Evolutionary conservation across 805 yeast species (phyloP).

Genomic region (Saturnispora diversa): DNA sequence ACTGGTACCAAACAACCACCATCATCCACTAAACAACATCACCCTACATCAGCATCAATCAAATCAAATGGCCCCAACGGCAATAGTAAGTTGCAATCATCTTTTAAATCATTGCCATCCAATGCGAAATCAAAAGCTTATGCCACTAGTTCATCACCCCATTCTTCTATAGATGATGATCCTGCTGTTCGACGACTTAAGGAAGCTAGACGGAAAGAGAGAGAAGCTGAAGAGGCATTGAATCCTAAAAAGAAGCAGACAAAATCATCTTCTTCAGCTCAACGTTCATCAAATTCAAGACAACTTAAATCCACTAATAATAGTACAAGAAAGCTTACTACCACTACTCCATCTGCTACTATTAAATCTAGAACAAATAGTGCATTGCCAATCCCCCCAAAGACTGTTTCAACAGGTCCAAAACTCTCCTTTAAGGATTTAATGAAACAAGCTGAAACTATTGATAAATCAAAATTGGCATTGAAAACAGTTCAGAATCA

Average conservation of each 20-base stretch:
- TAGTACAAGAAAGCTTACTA: background rate
- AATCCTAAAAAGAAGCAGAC: conserved; percentile 8
- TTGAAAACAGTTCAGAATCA: conserved; percentile 20
- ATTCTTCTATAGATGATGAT: conserved; percentile 33
- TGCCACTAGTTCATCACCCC: too few species aligned
- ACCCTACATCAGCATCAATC: background rate
- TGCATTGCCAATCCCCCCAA: conserved; percentile 4
- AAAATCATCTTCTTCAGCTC: conserved; percentile 12
- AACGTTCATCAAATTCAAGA: conserved; percentile 5
- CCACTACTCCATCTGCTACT: background rate
- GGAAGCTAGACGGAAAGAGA: conserved; percentile 55
- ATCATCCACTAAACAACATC: background rate
- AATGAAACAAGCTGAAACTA: conserved; percentile 57
- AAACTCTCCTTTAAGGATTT: conserved; percentile 57
- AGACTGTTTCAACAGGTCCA: conserved; percentile 24
- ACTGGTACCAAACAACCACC: too few species aligned
- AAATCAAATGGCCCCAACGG: background rate
- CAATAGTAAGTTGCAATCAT: conserved; percentile 10
- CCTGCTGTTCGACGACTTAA: conserved; percentile 67
- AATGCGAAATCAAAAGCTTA: too few species aligned
- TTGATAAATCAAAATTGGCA: conserved; percentile 44
- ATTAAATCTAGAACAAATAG: background rate
- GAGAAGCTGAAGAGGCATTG: conserved; percentile 32
- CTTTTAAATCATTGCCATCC: too few species aligned
- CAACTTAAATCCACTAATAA: background rate